phyloP scores from a whole-genome alignment of 2,329 filamentous ascomycete genomes.

The Stagonosporopsis cucurbitacearum region DNA sequence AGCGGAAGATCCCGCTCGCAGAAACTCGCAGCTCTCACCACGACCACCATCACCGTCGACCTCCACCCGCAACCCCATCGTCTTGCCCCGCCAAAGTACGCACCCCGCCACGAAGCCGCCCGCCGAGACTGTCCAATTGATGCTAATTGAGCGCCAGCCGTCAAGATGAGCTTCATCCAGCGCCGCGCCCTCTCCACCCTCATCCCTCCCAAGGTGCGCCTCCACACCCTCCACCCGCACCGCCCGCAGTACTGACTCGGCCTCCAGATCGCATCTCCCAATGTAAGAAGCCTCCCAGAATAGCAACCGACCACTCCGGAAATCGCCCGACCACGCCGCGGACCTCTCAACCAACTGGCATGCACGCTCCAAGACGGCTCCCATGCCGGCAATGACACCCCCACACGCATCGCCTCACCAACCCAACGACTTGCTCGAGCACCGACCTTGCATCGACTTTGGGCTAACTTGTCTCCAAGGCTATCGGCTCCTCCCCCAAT shows the following conservation, averaged over 20 bases:
- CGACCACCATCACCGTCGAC: conserved; percentile 39
- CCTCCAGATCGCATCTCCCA: conserved; percentile 77
- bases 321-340: neutral
- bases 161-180: conserved; percentile 90
- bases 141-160: conserved; percentile 49
- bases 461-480: conserved; percentile 63
- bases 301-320: conserved; percentile 16
- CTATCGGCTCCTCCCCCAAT: conserved; percentile 92
- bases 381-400: neutral
- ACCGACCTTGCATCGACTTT: neutral
- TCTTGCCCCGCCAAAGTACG: conserved; percentile 48
- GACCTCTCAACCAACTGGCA: neutral
- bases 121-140: conserved; percentile 35
- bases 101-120: conserved; percentile 19
- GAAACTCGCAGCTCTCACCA: conserved; percentile 40
- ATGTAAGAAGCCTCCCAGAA: conserved; percentile 64
- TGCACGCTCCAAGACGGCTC: neutral
- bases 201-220: conserved; percentile 93
- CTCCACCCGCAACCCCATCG: conserved; percentile 43
- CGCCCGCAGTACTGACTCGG: conserved; percentile 46
- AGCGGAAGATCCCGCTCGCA: conserved; percentile 31
- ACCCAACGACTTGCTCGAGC: neutral
- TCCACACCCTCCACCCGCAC: conserved; percentile 16
- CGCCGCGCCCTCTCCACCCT: conserved; percentile 95
- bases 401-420: conserved; percentile 1